Conservation (phyloP, 2,329 filamentous ascomycete species). For the Orbilia javanica region DNA sequence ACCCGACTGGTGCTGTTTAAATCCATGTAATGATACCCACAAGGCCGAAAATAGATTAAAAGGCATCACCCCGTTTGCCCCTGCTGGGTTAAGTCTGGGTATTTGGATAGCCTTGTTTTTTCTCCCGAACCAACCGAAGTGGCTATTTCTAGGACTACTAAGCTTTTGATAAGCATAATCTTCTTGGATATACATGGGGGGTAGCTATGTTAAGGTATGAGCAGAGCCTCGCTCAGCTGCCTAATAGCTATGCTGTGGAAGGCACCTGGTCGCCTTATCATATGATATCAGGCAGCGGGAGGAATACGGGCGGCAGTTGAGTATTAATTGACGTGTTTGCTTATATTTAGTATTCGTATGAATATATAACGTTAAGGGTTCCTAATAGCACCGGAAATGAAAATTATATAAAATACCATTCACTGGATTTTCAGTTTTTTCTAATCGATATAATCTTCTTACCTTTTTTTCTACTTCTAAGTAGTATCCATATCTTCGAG, state of each 20-base stretch:
- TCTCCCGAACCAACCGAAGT: conserved; percentile 4
- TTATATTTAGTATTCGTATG: not conserved
- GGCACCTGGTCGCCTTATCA: not conserved
- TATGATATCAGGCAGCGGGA: not conserved
- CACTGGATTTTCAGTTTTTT: too few relatives aligned
- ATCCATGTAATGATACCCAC: not conserved
- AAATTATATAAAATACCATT: not conserved
- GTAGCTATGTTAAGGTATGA: not conserved
- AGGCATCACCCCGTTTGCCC: not conserved
- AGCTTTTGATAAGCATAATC: conserved; percentile 21
- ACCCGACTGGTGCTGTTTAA: not conserved
- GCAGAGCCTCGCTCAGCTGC: conserved; percentile 1
- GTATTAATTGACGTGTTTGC: too few relatives aligned
- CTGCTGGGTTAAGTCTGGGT: too few relatives aligned
- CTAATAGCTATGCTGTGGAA: too few relatives aligned
- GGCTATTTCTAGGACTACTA: conserved; percentile 13
- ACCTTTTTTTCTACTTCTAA: not conserved
- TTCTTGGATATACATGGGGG: too few relatives aligned
- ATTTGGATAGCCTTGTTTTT: not conserved
- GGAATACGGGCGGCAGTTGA: conserved; percentile 5
- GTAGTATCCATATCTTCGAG: not conserved
- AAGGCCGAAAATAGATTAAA: conserved; percentile 10
- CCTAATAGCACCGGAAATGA: not conserved
- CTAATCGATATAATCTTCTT: not conserved
- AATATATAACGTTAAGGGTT: conserved; percentile 7